Evolutionary conservation across 352 stramenopile genomes (phyloP), one percentile per base, ranked within the genome.

Genomic region (Achlya hypogyna): DNA sequence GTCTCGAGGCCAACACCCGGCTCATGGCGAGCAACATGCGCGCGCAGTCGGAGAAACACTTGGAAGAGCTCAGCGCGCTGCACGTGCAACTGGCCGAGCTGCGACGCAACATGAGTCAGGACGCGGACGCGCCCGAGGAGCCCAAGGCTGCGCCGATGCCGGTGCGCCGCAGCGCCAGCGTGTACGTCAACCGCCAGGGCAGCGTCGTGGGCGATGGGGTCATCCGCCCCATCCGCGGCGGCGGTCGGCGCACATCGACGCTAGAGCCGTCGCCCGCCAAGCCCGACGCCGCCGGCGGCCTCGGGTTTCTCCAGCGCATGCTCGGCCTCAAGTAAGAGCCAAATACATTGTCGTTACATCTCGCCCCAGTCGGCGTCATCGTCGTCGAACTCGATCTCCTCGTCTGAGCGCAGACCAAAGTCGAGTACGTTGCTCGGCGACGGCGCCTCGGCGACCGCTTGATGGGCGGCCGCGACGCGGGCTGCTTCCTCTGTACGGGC

Each of bases 21-120:
- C 84, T 89, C 65, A 90, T 95, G 81, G 84, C 86, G 1, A 81
- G 78, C 43, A 96, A 95, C 71, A 93, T 96, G 84, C 85, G 86
- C 34, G 76, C 84, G 12, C 86, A 96, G 69, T 85, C 86, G 0
- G 88, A 96, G 69, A 91, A 93, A 58, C 87, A 96, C 63, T 81
- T 93, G 18, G 80, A 93, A 42, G 88, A 96, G 69, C 76, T 96
- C 27, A 93, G 82, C 28, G 81, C 89, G 60, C 70, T 96, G 40
- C 84, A 86, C 18, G 85, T 92, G 68, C 81, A 93, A 70, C 91
- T 93, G 58, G 77, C 85, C 5, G 83, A 93, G 69, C 91, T 92
- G 63, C 82, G 85, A 53, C 78, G 80, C 27, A 59, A 59, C 25
- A 59, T 59, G 51, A 31, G 18, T 9, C 51, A 35, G 27, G 51